Percentiles rank a stretch among this genome's conserved stretches.
Conservation (phyloP, 2,329 filamentous ascomycete genomes). For the Sporothrix protearum region DNA sequence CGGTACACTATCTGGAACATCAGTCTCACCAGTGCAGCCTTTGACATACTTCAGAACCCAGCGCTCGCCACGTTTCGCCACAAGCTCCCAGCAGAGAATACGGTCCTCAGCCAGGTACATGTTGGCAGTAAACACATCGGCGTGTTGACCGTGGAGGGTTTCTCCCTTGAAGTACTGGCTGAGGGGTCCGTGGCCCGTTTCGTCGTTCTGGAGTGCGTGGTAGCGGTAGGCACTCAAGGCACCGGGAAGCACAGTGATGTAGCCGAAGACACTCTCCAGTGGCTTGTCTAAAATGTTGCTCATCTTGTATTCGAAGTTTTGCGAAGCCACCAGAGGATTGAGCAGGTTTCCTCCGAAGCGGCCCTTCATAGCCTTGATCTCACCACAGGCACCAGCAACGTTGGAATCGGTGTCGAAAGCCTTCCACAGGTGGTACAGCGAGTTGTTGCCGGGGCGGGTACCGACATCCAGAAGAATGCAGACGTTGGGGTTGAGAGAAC, state of each 20-base stretch:
- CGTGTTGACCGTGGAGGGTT: constrained; percentile 88
- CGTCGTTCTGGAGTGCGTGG: constrained; percentile 92
- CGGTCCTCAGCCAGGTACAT: constrained; percentile 99
- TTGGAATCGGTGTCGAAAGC: constrained; percentile 97
- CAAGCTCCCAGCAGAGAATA: constrained; percentile 96
- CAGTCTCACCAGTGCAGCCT: constrained; percentile 92
- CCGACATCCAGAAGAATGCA: constrained; percentile 97
- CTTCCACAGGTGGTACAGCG: constrained; percentile 98
- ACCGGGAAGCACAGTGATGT: constrained; percentile 93
- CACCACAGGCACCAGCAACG: constrained; percentile 92
- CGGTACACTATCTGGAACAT: constrained; percentile 93
- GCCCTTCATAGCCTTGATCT: constrained; percentile 97
- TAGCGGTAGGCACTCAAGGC: constrained; percentile 98
- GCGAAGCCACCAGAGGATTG: constrained; percentile 90
- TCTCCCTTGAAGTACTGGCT: constrained; percentile 98
- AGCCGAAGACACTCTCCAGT: constrained; percentile 93
- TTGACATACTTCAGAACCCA: constrained; percentile 99
- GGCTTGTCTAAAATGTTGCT: constrained; percentile 99
- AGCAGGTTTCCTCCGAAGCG: constrained; percentile 79
- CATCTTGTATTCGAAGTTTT: constrained; percentile 99
- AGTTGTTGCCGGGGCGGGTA: constrained; percentile 81
- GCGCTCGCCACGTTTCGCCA: constrained; percentile 88
- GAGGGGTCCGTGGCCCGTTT: constrained; percentile 84
- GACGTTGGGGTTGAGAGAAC: constrained; percentile 88
- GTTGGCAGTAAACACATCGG: constrained; percentile 96